Evolutionary conservation across 2,329 filamentous ascomycete species (phyloP), one percentile per base, ranked within the genome.

Genomic region (Pyrenochaeta sp.): DNA sequence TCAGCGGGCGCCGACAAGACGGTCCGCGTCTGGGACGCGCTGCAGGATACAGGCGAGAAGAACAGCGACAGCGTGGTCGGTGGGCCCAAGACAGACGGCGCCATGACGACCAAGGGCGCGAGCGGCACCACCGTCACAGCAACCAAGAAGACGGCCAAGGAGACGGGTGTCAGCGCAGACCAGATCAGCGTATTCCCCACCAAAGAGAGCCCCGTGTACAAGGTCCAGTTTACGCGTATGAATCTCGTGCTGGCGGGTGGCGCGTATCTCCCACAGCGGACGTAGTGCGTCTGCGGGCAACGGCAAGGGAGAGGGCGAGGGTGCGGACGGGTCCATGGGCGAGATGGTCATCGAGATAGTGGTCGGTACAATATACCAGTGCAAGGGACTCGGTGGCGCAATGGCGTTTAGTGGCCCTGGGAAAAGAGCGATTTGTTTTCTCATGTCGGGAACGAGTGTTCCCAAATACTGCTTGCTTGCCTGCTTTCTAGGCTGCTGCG

Each of bases 111-210:
- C 2, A 73, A 77, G 3, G 78, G 81, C 30, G 76, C 76, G 14
- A 71, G 70, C 4, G 72, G 74, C 11, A 74, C 71, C 6, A 69
- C 74, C 6, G 63, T 61, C 2, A 51, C 57, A 3, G 65, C 74
- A 17, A 68, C 68, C 21, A 75, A 71, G 80, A 96, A 95, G 76
- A 90, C 90, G 71, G 84, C 83, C 42, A 96, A 96, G 71, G 93
- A 96, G 61, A 89, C 91, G 3, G 89, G 90, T 61, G 88, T 96
- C 30, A 92, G 88, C 0, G 87, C 91, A 0, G 94, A 99, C 65
- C 94, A 97, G 73, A 95, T 99, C 73, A 90, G 85, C 53, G 92
- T 90, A 1, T 97, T 96, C 67, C 86, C 90, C 1, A 97, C 94
- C 3, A 99, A 99, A 81, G 96, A 96, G 75, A 93, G 88, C 11